Evolutionary conservation across 2,329 filamentous ascomycete species (phyloP), one percentile per base, ranked within the genome.

Genomic region (Ceratocystiopsis brevicomis): DNA sequence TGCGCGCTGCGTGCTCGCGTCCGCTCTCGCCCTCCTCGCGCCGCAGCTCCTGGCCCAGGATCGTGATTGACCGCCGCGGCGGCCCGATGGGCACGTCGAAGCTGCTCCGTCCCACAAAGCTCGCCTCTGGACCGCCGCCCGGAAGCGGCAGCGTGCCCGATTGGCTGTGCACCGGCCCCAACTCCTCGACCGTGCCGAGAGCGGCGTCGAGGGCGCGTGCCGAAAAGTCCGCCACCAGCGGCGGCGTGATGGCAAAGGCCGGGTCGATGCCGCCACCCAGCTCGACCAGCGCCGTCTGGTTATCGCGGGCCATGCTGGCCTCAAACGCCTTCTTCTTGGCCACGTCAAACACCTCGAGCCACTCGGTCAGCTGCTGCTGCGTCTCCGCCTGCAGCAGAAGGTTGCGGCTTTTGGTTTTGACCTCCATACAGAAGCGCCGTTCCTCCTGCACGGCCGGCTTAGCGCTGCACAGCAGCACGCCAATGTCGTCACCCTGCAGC

Each of bases 381-480:
- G 85, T 94, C 57, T 98, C 90, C 5, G 88, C 83, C 61, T 98
- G 90, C 3, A 98, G 67, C 46, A 95, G 65, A 49, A 94, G 77
- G 41, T 79, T 90, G 49, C 82, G 82, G 54, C 84, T 93, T 60
- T 95, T 98, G 3, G 90, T 98, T 66, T 96, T 98, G 54, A 98
- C 81, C 60, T 98, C 90, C 54, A 98, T 95, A 57, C 90, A 96
- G 60, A 96, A 98, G 15, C 90, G 75, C 36, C 90, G 76, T 54
- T 98, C 90, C 60, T 98, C 90, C 51, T 84, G 78, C 42, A 92
- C 81, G 1, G 87, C 86, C 16, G 87, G 86, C 53, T 88, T 84
- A 40, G 90, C 81, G 54, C 84, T 93, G 63, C 90, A 98, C 36
- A 98, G 74, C 42, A 98, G 63, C 3, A 98, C 87, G 37, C 90